Evolutionary conservation across 2,329 filamentous ascomycete genomes (phyloP).

Genomic region (Esteya vermicola): DNA sequence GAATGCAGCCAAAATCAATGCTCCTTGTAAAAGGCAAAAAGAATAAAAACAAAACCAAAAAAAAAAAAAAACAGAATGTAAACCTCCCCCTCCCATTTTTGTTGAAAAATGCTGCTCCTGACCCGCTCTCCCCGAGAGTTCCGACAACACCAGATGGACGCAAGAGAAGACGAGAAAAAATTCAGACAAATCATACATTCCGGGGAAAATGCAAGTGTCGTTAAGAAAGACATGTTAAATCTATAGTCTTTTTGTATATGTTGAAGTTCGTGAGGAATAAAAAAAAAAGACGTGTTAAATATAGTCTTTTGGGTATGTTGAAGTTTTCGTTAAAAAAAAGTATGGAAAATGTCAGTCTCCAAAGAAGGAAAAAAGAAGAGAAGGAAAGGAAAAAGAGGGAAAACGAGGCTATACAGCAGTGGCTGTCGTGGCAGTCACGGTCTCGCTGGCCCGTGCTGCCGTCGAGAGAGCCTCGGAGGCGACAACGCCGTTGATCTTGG

Average conservation of each 20-base stretch:
- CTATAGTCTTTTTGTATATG: background rate
- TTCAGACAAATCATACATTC: background rate
- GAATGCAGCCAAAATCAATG: background rate
- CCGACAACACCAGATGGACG: constrained; percentile 1
- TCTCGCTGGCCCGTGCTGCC: constrained; percentile 4
- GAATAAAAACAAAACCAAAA: too few species aligned
- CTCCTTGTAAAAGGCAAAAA: too few species aligned
- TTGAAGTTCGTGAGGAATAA: background rate
- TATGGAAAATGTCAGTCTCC: too few species aligned
- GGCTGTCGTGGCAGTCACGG: constrained; percentile 1
- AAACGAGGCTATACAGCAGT: too few species aligned
- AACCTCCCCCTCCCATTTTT: constrained; percentile 10
- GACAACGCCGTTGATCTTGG: background rate
- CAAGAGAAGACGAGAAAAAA: constrained; percentile 2
- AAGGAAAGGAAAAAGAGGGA: background rate
- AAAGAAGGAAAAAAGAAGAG: too few species aligned
- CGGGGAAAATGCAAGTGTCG: background rate
- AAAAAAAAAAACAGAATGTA: constrained; percentile 1
- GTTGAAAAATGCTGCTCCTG: constrained; percentile 11
- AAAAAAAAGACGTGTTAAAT: background rate
- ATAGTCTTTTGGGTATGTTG: background rate
- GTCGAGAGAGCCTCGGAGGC: background rate
- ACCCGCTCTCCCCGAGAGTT: too few species aligned
- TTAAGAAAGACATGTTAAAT: background rate
- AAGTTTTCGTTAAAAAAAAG: background rate